Conservation (phyloP, 164 flowering plant species). For the Houttuynia cordata region DNA sequence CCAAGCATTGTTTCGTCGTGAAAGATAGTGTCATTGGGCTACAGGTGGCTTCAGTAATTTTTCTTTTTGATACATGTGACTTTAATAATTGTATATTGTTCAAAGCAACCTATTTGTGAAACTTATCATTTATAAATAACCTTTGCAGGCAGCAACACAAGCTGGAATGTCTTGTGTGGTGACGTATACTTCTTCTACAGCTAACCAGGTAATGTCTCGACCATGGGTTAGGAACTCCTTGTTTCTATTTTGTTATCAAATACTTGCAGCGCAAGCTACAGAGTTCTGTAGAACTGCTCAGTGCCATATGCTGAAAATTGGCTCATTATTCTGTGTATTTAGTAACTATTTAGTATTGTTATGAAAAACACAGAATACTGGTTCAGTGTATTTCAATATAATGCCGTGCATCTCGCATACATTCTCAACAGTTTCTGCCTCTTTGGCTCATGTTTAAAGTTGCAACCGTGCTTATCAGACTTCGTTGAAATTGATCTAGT, state of each 20-base stretch:
- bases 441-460: too few relatives aligned
- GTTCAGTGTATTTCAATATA: too few relatives aligned
- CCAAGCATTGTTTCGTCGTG: constrained; percentile 68
- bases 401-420: too few relatives aligned
- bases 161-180: constrained; percentile 91
- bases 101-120: not conserved
- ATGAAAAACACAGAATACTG: too few relatives aligned
- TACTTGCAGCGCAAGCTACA: not conserved
- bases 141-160: constrained; percentile 67
- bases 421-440: too few relatives aligned
- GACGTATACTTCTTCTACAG: constrained; percentile 84
- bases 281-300: not conserved
- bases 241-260: not conserved
- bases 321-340: too few relatives aligned
- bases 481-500: not conserved
- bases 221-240: not conserved
- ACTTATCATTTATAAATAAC: not conserved
- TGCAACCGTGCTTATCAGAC: not conserved
- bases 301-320: too few relatives aligned
- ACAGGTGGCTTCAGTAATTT: constrained; percentile 48
- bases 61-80: constrained; percentile 83
- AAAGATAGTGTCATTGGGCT: constrained; percentile 93
- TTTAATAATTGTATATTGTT: not conserved
- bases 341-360: too few relatives aligned
- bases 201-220: constrained; percentile 51